A percentile compares a stretch with the other conserved stretches of the same genome.
Evolutionary conservation across 352 stramenopile species (phyloP).

Genomic region (Hyaloperonospora brassicae): DNA sequence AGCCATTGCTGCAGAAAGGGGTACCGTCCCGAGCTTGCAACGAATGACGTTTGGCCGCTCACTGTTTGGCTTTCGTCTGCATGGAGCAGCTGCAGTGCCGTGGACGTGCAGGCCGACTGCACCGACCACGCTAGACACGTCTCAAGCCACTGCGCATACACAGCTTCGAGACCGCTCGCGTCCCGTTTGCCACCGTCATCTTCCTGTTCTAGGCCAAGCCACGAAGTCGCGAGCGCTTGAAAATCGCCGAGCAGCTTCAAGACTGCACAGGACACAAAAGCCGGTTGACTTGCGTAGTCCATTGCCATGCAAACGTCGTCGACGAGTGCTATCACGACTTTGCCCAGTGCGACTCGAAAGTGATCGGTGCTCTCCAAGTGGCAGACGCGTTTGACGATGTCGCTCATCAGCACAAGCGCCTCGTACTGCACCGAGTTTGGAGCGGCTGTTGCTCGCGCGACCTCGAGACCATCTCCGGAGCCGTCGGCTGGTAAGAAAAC

Average conservation of each 20-base stretch:
- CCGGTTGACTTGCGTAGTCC: constrained; percentile 23
- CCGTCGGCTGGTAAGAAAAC: constrained; percentile 3
- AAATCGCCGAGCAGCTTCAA: constrained; percentile 30
- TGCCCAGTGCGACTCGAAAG: constrained; percentile 9
- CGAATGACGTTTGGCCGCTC: constrained; percentile 30
- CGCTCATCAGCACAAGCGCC: constrained; percentile 28
- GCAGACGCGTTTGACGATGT: constrained; percentile 18
- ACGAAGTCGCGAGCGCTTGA: constrained; percentile 14
- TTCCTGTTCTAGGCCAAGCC: constrained; percentile 4
- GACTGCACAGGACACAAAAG: constrained; percentile 40
- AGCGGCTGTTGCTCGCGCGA: not conserved
- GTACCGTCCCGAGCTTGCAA: constrained; percentile 28
- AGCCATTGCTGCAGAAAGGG: constrained; percentile 62
- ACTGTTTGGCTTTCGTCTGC: constrained; percentile 7
- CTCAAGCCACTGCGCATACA: constrained; percentile 23
- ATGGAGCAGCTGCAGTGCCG: constrained; percentile 24
- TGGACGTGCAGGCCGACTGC: constrained; percentile 22
- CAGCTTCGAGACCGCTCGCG: not conserved
- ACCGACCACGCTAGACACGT: constrained; percentile 15
- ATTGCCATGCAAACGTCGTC: constrained; percentile 11
- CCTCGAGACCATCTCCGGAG: constrained; percentile 1
- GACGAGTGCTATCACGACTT: constrained; percentile 19
- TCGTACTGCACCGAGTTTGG: constrained; percentile 27
- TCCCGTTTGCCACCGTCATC: too few relatives aligned
- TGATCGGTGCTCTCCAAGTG: not conserved